Conservation (phyloP, 2,329 filamentous ascomycete species). For the Xylariaceae sp. region DNA sequence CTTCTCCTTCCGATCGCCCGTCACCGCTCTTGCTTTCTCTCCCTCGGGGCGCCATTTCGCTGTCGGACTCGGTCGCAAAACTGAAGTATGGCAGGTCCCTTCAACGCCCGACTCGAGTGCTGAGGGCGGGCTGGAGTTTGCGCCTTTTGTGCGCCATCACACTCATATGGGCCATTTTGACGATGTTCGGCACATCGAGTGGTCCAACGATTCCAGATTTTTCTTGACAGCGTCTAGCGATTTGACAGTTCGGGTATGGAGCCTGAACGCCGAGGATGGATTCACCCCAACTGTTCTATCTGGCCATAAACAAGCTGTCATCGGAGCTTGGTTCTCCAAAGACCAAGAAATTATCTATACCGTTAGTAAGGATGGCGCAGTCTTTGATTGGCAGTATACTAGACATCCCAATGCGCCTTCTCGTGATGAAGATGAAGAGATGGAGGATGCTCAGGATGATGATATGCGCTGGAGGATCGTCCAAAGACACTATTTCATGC, state of each 20-base stretch:
- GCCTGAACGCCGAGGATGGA: constrained; percentile 81
- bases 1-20: constrained; percentile 88
- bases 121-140: constrained; percentile 88
- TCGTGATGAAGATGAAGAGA: constrained; percentile 65
- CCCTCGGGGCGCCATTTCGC: constrained; percentile 91
- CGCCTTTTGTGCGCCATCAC: constrained; percentile 89
- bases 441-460: constrained; percentile 65
- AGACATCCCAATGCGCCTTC: constrained; percentile 61
- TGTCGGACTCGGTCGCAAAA: constrained; percentile 82
- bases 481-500: constrained; percentile 93
- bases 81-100: constrained; percentile 96
- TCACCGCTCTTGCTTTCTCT: constrained; percentile 87
- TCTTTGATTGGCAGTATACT: constrained; percentile 92
- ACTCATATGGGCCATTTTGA: constrained; percentile 91
- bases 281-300: constrained; percentile 90
- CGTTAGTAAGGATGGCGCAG: constrained; percentile 93
- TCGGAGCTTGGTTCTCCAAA: constrained; percentile 96
- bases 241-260: constrained; percentile 94
- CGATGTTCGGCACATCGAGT: constrained; percentile 82
- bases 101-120: constrained; percentile 81
- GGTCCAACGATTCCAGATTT: constrained; percentile 96
- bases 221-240: constrained; percentile 93
- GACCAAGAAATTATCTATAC: constrained; percentile 97
- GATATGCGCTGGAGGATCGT: constrained; percentile 89
- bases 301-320: constrained; percentile 87